Percentiles rank a stretch among this genome's conserved stretches.
Evolutionary conservation across 2,329 filamentous ascomycete genomes (phyloP).

Genomic region (Cladosporium sp.): DNA sequence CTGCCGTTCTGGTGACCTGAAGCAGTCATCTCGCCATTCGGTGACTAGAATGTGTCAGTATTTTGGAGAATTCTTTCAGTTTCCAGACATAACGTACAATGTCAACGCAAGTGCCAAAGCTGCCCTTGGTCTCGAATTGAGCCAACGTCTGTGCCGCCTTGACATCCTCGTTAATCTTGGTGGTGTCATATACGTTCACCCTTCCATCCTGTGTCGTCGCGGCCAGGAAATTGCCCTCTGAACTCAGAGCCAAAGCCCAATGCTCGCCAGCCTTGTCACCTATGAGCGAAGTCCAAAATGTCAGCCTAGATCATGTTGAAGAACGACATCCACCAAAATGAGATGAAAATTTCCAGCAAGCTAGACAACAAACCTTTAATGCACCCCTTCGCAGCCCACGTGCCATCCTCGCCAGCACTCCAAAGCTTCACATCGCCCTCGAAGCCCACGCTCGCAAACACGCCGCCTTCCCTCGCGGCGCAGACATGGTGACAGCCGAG

Average conservation of each 20-base stretch:
- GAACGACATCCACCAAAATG: background rate
- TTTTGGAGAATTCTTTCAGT: background rate
- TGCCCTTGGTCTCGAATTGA: slow-evolving; percentile 89
- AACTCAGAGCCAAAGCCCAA: slow-evolving; percentile 86
- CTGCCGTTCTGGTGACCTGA: slow-evolving; percentile 91
- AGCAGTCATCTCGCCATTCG: slow-evolving; percentile 81
- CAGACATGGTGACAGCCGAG: slow-evolving; percentile 90
- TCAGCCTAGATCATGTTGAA: background rate
- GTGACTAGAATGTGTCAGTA: slow-evolving; percentile 41
- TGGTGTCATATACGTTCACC: slow-evolving; percentile 81
- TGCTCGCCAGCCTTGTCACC: slow-evolving; percentile 67
- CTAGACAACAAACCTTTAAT: slow-evolving; percentile 44
- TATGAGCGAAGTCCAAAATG: background rate
- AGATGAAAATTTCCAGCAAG: background rate
- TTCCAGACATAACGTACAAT: slow-evolving; percentile 53
- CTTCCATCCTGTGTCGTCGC: slow-evolving; percentile 84
- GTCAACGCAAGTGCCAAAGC: slow-evolving; percentile 87
- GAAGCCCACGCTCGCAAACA: slow-evolving; percentile 84
- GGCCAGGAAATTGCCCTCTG: slow-evolving; percentile 82
- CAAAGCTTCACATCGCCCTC: slow-evolving; percentile 86
- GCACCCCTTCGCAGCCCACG: slow-evolving; percentile 56
- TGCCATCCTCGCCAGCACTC: slow-evolving; percentile 57
- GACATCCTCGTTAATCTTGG: slow-evolving; percentile 39
- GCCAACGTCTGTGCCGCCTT: slow-evolving; percentile 62
- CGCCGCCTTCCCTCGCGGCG: slow-evolving; percentile 67